Base-by-base conservation (phyloP, 2,329 filamentous ascomycete species). In the Alternaria longipes region DNA sequence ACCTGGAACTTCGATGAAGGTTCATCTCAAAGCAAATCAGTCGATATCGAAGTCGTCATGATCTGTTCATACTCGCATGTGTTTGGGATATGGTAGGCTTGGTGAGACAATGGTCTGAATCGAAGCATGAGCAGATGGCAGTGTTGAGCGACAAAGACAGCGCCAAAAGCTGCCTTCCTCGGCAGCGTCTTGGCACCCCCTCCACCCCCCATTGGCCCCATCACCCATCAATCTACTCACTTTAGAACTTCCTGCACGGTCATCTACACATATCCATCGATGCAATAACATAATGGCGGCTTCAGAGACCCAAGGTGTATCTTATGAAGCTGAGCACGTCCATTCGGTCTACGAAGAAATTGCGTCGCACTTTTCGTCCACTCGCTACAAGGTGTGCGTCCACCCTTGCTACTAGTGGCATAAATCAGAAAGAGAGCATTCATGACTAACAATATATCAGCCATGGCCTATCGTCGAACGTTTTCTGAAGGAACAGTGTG, bases 291-390 rank as follows among this genome's bases (percentile, higher is more conserved):
- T 11, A 1, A 75, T 75, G 74, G 62, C 69, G 11, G 54, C 62
- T 1, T 40, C 56, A 42, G 69, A 75, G 20, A 36, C 49, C 7
- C 60, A 65, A 56, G 83, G 86, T 32, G 84, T 85, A 64, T 78
- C 80, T 32, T 97, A 97, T 81, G 95, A 99, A 81, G 85, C 90
- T 65, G 82, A 90, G 67, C 92, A 98, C 80, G 95, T 99, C 58
- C 95, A 99, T 80, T 84, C 87, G 59, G 92, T 99, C 65, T 99
- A 99, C 82, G 91, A 94, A 78, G 86, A 91, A 72, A 95, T 95
- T 75, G 92, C 92, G 34, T 86, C 89, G 36, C 92, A 95, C 82
- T 95, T 95, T 82, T 94, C 91, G 12, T 88, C 90, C 16, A 94
- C 92, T 22, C 87, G 88, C 66, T 89, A 89, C 79, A 90, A 90